Conservation (phyloP, 177 flowering plant species). For the Vitis hybrid region DNA sequence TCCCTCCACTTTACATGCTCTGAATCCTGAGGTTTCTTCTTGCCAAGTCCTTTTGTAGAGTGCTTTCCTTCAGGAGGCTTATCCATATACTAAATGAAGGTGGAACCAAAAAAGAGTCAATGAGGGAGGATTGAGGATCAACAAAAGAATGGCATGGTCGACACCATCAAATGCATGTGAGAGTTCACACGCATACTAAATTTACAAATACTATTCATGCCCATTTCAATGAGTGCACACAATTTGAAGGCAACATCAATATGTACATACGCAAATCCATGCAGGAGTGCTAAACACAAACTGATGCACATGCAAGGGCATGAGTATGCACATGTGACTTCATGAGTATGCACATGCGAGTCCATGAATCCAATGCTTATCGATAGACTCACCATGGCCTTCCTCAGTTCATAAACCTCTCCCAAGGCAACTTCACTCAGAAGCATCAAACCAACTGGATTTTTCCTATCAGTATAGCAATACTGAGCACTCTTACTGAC, state of each 20-base stretch:
- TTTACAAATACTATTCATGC: neutral
- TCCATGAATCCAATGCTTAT: neutral
- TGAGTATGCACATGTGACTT: neutral
- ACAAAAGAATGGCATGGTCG: neutral
- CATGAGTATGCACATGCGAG: neutral
- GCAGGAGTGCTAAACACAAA: neutral
- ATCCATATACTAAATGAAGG: constrained; percentile 67
- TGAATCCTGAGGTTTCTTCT: constrained; percentile 65
- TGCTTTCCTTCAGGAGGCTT: constrained; percentile 92
- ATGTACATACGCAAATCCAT: too few species aligned
- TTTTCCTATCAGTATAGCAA: constrained; percentile 67
- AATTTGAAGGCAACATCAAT: too few species aligned
- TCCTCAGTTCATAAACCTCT: constrained; percentile 77
- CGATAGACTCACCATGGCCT: constrained; percentile 57
- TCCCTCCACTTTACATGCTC: constrained; percentile 81
- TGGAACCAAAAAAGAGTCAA: neutral
- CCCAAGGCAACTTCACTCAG: constrained; percentile 97
- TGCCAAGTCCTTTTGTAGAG: constrained; percentile 95
- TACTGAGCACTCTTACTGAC: constrained; percentile 99
- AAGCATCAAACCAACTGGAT: constrained; percentile 92
- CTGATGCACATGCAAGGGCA: neutral
- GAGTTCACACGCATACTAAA: neutral
- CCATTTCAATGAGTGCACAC: neutral
- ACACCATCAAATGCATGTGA: neutral
- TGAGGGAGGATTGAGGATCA: neutral